Evolutionary conservation across 768 basidiomycete species (phyloP), one percentile per base, ranked within the genome.

Genomic region (Tylopilus subfusipes): DNA sequence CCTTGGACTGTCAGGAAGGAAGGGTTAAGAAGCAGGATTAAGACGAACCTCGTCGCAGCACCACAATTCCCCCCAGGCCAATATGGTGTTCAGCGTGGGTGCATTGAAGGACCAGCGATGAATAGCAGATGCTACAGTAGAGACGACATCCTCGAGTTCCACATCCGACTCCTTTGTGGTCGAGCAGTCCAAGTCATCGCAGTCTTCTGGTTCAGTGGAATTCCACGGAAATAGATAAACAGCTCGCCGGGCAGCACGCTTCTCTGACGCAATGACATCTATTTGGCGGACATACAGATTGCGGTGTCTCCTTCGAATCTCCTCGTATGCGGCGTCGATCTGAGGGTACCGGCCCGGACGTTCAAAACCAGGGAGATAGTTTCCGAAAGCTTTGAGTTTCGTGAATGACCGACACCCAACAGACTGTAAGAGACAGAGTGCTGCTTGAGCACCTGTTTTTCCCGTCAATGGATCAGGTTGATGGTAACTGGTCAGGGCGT

Each of bases 81-180:
- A n/a, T n/a, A n/a, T n/a, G n/a, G n/a, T n/a, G n/a, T n/a, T n/a
- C n/a, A n/a, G n/a, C n/a, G n/a, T n/a, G n/a, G n/a, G n/a, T n/a
- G n/a, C n/a, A n/a, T n/a, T n/a, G n/a, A 27, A 27, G 27, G 31
- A 50, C 60, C 55, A 56, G 2, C 19, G n/a, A 12, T 27, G 48
- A 43, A 56, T 29, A 39, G 46, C 24, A 44, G 33, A 52, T 2
- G 58, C 53, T 33, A 48, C 50, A 27, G 44, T 21, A 42, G 24
- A 55, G 18, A 30, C 53, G 10, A 38, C 31, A 12, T 45, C 38
- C 33, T 55, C 53, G 25, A 52, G 44, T 2, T 36, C 50, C 22
- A 48, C 3, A 13, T 42, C 30, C n/a, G 42, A 11, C 19, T 30
- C 25, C 30, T 30, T 27, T 3, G 25, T 8, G 11, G 18, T 12